These are phyloP conservation scores for Cornus kousa DNA, from an alignment of 148 eudicot genomes.

Conservation along the genomic window DNA sequence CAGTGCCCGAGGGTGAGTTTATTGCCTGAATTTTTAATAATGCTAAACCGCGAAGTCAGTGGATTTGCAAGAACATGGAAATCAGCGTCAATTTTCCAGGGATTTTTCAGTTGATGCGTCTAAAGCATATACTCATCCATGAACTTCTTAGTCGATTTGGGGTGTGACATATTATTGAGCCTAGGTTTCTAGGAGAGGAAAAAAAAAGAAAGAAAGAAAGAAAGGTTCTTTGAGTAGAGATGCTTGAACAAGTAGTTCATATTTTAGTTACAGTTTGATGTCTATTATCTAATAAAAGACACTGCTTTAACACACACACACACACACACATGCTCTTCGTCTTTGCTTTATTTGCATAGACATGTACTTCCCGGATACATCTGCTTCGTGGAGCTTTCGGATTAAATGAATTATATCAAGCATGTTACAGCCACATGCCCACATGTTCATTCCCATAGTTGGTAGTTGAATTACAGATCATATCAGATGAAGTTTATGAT, in stretches of 20 bases:
- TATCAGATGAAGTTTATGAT: too few species aligned
- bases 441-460: neutral
- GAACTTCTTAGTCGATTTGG: too few species aligned
- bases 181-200: neutral
- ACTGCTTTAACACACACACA: too few species aligned
- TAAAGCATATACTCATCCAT: too few species aligned
- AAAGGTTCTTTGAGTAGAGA: too few species aligned
- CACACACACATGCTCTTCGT: neutral
- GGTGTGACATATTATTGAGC: too few species aligned
- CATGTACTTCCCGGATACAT: neutral
- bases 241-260: too few species aligned
- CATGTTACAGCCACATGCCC: neutral
- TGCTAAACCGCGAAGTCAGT: neutral
- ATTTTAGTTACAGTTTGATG: neutral
- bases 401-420: neutral
- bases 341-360: neutral
- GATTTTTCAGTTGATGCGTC: too few species aligned
- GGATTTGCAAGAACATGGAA: neutral
- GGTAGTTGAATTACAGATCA: neutral
- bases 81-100: neutral
- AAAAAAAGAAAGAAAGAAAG: too few species aligned
- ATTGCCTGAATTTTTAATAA: neutral
- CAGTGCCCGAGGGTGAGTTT: conserved; percentile 93
- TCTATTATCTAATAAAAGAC: neutral
- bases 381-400: neutral